These are phyloP conservation scores for Parachlorella kessleri DNA, from an alignment of 139 green algal species.

Conservation along the genomic window DNA sequence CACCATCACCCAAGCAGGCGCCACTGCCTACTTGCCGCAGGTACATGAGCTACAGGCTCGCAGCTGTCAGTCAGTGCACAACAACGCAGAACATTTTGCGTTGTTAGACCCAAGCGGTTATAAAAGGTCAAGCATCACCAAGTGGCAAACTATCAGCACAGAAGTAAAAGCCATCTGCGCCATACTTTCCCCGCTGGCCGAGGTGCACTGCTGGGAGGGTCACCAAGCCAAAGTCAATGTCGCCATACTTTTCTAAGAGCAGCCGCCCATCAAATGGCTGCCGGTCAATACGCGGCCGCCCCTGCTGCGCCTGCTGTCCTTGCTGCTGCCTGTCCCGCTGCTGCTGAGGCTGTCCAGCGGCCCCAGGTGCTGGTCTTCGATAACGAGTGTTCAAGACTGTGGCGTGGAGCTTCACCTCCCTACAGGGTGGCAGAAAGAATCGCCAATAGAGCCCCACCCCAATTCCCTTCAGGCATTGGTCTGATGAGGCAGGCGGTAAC, in stretches of 20 bases:
- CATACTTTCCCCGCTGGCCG: constrained; percentile 40
- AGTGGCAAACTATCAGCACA: constrained; percentile 4
- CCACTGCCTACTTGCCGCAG: too few species aligned
- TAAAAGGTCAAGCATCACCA: too few species aligned
- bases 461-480: too few species aligned
- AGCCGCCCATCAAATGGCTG: constrained; percentile 46
- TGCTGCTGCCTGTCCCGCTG: constrained; percentile 14
- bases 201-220: constrained; percentile 27
- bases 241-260: constrained; percentile 9
- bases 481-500: too few species aligned
- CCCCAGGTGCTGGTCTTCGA: background rate
- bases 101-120: too few species aligned
- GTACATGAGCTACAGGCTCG: too few species aligned
- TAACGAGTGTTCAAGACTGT: constrained; percentile 53
- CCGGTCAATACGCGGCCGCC: background rate
- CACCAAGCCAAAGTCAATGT: constrained; percentile 4
- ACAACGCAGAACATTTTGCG: too few species aligned
- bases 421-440: background rate
- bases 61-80: too few species aligned
- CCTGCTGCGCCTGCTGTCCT: background rate
- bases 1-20: too few species aligned
- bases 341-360: background rate
- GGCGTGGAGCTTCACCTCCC: constrained; percentile 54
- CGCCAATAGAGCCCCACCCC: too few species aligned
- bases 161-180: constrained; percentile 40